Base-by-base conservation (phyloP, 306 rosid species). In the Benincasa hispida region DNA sequence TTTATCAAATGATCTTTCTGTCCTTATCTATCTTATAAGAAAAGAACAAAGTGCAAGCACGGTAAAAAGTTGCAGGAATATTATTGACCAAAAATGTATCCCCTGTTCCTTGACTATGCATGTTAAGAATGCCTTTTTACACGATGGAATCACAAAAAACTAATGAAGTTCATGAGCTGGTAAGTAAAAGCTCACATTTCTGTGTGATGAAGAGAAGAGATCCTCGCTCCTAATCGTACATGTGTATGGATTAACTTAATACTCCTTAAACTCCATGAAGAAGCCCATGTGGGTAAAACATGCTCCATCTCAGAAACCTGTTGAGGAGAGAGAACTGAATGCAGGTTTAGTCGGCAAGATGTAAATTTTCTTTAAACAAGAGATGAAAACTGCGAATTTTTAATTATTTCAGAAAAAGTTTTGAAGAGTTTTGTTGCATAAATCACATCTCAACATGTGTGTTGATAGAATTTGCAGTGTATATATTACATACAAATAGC, bases 281-380 rank as follows among this genome's bases (percentile, higher is more conserved):
- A 82, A 73, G 82, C 72, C 88, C 85, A 81, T 62, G 79, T 2
- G 19, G 97, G 96, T 81, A 91, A 87, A 82, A 93, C 79, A 81
- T 87, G 89, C 86, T 93, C 98, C 88, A 74, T 79, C 61, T 82
- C 81, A 68, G 97, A 91, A 78, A 93, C 96, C 89, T 90, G 92
- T 83, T 86, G 78, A 77, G 96, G 96, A 32, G 94, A 84, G 84
- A 90, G 89, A 87, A 91, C 97, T 91, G 98, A 86, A 79, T 85
- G 89, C 78, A 84, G 58, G 78, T 56, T 85, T 84, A 87, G 90
- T 84, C 80, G 74, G 74, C 76, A 68, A 47, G 87, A 69, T 83
- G 73, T 75, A 84, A 84, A 77, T 75, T 79, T 67, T 61, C 50
- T 59, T 58, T 30, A 24, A 82, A 81, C 25, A 47, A 45, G 76